Evolutionary conservation across 352 stramenopile species (phyloP), one percentile per base, ranked within the genome.

Genomic region (Phytophthora litchii): DNA sequence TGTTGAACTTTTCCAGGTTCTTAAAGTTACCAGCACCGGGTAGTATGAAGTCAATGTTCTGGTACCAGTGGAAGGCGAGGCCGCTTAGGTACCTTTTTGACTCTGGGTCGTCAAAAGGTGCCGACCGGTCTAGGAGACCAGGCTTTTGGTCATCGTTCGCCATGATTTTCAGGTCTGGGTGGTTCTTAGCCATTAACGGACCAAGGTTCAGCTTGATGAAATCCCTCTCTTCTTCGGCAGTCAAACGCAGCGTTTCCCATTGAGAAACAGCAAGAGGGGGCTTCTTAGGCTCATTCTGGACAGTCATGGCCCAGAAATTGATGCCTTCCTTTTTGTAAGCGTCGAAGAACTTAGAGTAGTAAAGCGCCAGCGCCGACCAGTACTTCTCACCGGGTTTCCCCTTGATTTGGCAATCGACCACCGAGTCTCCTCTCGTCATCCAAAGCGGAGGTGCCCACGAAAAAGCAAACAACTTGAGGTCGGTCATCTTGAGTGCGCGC

Each of bases 51-150:
- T 85, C 81, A 42, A 85, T 48, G 44, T 84, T 75, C 54, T 67
- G 69, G 71, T 94, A 92, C 84, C 88, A 96, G 63, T 96, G 88
- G 60, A 92, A 85, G 4, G 76, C 88, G 19, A 95, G 62, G n/a
- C 88, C 88, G 13, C 78, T 72, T 4, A 96, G 60, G 64, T 91
- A 96, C 54, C 86, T 61, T 11, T 63, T 52, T 3, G 70, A 54
- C 8, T 88, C 78, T 0, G 70, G 36, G 36, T 86, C 72, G 3
- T 70, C 54, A 31, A 86, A 61, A 4, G 69, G 60, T 1, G 71
- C 63, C 13, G 60, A 44, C 29, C 80, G 78, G 4, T 62, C 50
- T 11, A 68, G 31, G 11, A 94, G 29, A 25, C 66, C 36, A 10
- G 77, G 70, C 52, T 92, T 95, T 41, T 96, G 85, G 64, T 95